Evolutionary conservation across 352 stramenopile genomes (phyloP).

Genomic region (Blastocystis sp.): DNA sequence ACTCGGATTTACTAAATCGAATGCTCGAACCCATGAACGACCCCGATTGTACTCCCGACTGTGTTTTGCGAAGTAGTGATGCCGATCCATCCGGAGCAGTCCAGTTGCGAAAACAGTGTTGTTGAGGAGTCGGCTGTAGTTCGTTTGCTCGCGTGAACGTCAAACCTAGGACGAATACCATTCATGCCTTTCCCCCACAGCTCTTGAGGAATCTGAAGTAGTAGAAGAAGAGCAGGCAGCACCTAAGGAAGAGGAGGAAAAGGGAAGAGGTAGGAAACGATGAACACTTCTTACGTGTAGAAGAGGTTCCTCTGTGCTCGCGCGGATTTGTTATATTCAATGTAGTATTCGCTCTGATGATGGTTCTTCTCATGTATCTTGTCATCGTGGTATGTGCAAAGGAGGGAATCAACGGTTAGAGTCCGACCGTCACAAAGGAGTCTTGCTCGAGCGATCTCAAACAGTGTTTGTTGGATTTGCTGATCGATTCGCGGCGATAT

Average conservation of each 20-base stretch:
- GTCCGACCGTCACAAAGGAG: conserved; percentile 20
- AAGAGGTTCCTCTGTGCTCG: too few species aligned
- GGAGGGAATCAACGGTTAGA: neutral
- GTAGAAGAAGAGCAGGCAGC: neutral
- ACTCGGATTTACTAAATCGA: too few species aligned
- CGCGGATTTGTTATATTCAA: neutral
- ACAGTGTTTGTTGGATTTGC: neutral
- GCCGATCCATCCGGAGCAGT: neutral
- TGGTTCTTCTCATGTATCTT: neutral
- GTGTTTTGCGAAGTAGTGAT: neutral
- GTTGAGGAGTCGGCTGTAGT: neutral
- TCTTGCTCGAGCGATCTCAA: neutral
- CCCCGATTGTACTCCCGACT: neutral
- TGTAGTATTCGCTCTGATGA: neutral
- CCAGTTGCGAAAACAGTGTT: conserved; percentile 29
- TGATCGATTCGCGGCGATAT: conserved; percentile 5
- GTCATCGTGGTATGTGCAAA: neutral
- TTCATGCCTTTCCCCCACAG: conserved; percentile 20
- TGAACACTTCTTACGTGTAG: neutral
- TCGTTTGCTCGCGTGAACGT: neutral
- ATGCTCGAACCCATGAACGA: neutral
- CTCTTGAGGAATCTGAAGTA: neutral
- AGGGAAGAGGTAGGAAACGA: neutral
- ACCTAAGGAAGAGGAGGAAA: neutral
- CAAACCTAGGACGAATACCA: conserved; percentile 7